Percentiles rank a stretch among this genome's conserved stretches.
phyloP scores from a whole-genome alignment of 2,329 filamentous ascomycete species.

The Colletotrichum musae region DNA sequence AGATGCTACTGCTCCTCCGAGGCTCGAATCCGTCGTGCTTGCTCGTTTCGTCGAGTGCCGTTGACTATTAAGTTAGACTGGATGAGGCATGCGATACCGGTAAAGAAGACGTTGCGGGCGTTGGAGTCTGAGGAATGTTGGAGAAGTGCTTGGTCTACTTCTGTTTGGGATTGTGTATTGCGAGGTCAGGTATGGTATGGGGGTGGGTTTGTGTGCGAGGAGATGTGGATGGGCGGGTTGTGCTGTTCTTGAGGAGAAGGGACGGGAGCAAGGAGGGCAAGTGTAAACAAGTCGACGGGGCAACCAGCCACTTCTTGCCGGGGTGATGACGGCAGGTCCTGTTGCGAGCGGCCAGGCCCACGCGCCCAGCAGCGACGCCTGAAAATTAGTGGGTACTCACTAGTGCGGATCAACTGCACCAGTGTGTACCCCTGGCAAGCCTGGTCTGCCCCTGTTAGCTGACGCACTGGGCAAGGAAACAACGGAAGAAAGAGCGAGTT shows the following conservation, averaged over 20 bases:
- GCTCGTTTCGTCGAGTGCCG: slow-evolving; percentile 28
- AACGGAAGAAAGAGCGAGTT: slow-evolving; percentile 21
- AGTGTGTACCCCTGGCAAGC: slow-evolving; percentile 12
- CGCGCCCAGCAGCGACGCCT: slow-evolving; percentile 31
- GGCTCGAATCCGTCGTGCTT: neutral
- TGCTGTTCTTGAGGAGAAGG: slow-evolving; percentile 41
- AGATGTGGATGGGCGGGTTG: slow-evolving; percentile 41
- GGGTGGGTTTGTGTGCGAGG: slow-evolving; percentile 38
- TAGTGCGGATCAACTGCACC: slow-evolving; percentile 32
- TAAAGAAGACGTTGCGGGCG: slow-evolving; percentile 34
- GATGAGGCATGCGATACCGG: slow-evolving; percentile 20
- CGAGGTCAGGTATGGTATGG: slow-evolving; percentile 30
- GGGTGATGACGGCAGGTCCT: slow-evolving; percentile 41
- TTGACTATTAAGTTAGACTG: slow-evolving; percentile 26
- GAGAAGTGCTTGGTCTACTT: slow-evolving; percentile 30
- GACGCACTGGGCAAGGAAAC: slow-evolving; percentile 20
- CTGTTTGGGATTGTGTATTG: slow-evolving; percentile 25
- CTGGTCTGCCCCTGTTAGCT: slow-evolving; percentile 28
- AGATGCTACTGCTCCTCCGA: slow-evolving; percentile 26
- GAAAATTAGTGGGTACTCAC: slow-evolving; percentile 25
- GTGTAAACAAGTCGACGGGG: slow-evolving; percentile 47
- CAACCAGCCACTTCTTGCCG: slow-evolving; percentile 44
- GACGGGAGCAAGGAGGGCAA: slow-evolving; percentile 39
- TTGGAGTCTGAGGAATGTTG: slow-evolving; percentile 37
- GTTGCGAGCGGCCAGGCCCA: slow-evolving; percentile 26